These are phyloP conservation scores for Talaromyces sp. DNA, from an alignment of 2,329 filamentous ascomycete genomes.

Conservation along the genomic window DNA sequence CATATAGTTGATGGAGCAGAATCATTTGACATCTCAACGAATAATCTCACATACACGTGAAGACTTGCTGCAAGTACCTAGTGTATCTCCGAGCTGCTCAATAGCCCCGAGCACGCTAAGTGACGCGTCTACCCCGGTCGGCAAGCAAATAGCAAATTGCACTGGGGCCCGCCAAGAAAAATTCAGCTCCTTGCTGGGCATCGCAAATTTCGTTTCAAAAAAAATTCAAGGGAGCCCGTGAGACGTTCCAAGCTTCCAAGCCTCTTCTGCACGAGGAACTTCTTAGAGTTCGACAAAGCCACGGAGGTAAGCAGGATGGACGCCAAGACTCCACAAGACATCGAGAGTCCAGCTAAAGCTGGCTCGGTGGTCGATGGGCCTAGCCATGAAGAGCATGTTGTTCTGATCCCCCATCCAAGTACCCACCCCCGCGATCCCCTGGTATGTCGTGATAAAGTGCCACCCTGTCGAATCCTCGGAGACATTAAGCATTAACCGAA, in stretches of 20 bases:
- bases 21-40: too few relatives aligned
- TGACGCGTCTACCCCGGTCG: conserved; percentile 6
- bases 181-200: neutral
- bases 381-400: conserved; percentile 22
- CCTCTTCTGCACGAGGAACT: neutral
- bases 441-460: conserved; percentile 23
- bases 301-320: neutral
- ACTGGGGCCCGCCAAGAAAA: conserved; percentile 6
- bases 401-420: conserved; percentile 44
- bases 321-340: conserved; percentile 9
- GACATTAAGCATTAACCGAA: neutral
- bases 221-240: neutral
- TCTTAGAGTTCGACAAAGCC: neutral
- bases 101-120: neutral
- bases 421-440: conserved; percentile 37
- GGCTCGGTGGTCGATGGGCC: neutral
- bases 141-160: neutral
- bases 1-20: too few relatives aligned
- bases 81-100: too few relatives aligned
- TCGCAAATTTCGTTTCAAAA: neutral
- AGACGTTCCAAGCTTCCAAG: neutral
- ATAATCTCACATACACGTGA: too few relatives aligned
- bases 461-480: neutral
- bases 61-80: too few relatives aligned
- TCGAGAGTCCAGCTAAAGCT: conserved; percentile 7